Conservation (phyloP, 2,329 filamentous ascomycete species). For the Hysterium pulicare region DNA sequence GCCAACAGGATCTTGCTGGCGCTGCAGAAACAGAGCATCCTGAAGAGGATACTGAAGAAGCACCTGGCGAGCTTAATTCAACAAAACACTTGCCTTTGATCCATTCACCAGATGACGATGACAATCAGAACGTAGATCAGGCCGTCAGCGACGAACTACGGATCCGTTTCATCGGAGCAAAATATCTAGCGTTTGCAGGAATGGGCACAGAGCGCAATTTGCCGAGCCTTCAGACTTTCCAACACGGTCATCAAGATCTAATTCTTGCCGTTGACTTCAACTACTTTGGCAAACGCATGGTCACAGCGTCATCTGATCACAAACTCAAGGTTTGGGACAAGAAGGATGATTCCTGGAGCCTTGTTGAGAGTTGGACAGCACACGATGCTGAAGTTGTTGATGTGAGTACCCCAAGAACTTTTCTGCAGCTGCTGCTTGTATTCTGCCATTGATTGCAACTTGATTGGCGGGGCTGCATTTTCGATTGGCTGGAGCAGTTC, state of each 20-base stretch:
- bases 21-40: no score
- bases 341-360: conserved; percentile 70
- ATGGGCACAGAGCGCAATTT: conserved; percentile 37
- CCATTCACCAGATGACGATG: no score
- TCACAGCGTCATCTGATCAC: conserved; percentile 87
- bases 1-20: conserved; percentile 32
- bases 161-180: conserved; percentile 24
- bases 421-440: no score
- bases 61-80: no score
- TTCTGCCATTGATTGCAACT: no score
- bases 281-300: conserved; percentile 85
- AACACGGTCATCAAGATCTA: conserved; percentile 74
- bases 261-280: conserved; percentile 88
- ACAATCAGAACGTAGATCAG: conserved; percentile 22
- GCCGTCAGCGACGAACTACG: conserved; percentile 26
- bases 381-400: conserved; percentile 89
- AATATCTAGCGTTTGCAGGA: conserved; percentile 25
- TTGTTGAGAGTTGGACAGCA: conserved; percentile 84
- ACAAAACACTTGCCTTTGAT: no score
- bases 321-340: conserved; percentile 88
- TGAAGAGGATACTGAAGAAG: no score
- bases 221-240: conserved; percentile 58
- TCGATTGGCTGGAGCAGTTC: not conserved
- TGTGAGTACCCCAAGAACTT: no score
- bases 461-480: no score